Percentiles rank a stretch among this genome's conserved stretches.
Conservation (phyloP, 2,329 filamentous ascomycete species). For the Neofusicoccum sp. region DNA sequence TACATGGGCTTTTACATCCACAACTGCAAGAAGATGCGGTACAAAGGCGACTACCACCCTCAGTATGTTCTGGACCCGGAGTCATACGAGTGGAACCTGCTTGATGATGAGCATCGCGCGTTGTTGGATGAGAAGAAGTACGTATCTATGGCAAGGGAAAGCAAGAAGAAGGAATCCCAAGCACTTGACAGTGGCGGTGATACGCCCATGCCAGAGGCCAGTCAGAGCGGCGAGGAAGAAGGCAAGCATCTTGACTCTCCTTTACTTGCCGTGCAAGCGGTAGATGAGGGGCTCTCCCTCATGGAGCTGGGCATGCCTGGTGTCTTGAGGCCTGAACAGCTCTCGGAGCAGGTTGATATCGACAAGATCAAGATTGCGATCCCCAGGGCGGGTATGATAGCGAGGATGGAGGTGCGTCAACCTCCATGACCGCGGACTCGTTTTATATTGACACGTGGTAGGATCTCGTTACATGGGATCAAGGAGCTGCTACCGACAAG, state of each 20-base stretch:
- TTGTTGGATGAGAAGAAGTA: constrained; percentile 58
- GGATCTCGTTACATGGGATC: constrained; percentile 61
- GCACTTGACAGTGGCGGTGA: constrained; percentile 25
- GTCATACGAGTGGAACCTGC: constrained; percentile 59
- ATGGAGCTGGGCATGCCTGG: constrained; percentile 67
- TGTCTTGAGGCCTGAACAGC: constrained; percentile 55
- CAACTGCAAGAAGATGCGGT: constrained; percentile 76
- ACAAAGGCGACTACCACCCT: constrained; percentile 77
- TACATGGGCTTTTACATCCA: constrained; percentile 86
- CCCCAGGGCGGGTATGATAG: constrained; percentile 27
- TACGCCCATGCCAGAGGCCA: constrained; percentile 11
- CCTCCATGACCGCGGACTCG: constrained; percentile 14
- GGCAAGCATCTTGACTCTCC: constrained; percentile 28
- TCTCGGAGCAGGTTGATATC: constrained; percentile 55
- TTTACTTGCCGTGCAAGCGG: constrained; percentile 35
- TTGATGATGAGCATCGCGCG: constrained; percentile 54
- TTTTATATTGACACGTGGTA: constrained; percentile 38
- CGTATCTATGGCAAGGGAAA: constrained; percentile 42
- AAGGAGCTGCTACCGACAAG: constrained; percentile 50
- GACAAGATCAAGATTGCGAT: constrained; percentile 59
- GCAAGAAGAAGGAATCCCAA: constrained; percentile 19
- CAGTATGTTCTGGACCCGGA: constrained; percentile 72
- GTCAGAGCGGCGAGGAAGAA: neutral
- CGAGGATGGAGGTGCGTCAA: constrained; percentile 34
- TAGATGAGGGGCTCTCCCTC: constrained; percentile 44